Conservation (phyloP, 768 basidiomycete genomes). For the Podaxis carcinomalis region DNA sequence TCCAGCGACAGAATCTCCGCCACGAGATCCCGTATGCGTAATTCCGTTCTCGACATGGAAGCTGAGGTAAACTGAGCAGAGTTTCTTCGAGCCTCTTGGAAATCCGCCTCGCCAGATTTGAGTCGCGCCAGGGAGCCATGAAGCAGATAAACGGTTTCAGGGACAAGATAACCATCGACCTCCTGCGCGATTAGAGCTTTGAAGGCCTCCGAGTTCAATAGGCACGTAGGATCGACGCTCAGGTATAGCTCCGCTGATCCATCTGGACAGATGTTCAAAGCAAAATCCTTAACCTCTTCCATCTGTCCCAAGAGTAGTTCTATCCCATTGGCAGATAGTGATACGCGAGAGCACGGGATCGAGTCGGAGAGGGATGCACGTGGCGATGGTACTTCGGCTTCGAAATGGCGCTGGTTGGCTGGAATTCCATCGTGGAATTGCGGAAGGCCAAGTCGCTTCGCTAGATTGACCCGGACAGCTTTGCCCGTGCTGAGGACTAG, state of each 20-base stretch:
- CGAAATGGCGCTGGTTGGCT: constrained; percentile 34
- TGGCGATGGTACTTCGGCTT: constrained; percentile 28
- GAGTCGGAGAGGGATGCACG: constrained; percentile 30
- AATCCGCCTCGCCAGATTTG: constrained; percentile 25
- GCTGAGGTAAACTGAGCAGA: constrained; percentile 18
- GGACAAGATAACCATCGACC: constrained; percentile 38
- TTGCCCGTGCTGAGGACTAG: constrained; percentile 33
- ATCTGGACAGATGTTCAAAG: constrained; percentile 26
- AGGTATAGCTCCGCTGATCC: constrained; percentile 35
- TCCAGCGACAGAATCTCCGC: constrained; percentile 29
- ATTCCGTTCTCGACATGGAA: constrained; percentile 25
- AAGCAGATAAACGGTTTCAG: constrained; percentile 30
- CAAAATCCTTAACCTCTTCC: constrained; percentile 28
- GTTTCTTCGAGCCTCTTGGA: constrained; percentile 25
- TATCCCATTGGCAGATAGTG: constrained; percentile 24
- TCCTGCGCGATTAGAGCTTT: constrained; percentile 17
- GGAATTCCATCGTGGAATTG: constrained; percentile 31
- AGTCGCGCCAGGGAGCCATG: constrained; percentile 17
- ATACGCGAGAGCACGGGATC: constrained; percentile 31
- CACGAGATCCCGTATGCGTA: constrained; percentile 33
- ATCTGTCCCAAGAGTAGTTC: constrained; percentile 23
- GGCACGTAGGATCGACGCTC: constrained; percentile 18
- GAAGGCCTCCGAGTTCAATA: constrained; percentile 18
- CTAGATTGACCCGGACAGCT: constrained; percentile 40
- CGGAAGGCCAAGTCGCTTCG: constrained; percentile 35